Evolutionary conservation across 2,329 filamentous ascomycete genomes (phyloP).

Genomic region (Aspergillus piperis): DNA sequence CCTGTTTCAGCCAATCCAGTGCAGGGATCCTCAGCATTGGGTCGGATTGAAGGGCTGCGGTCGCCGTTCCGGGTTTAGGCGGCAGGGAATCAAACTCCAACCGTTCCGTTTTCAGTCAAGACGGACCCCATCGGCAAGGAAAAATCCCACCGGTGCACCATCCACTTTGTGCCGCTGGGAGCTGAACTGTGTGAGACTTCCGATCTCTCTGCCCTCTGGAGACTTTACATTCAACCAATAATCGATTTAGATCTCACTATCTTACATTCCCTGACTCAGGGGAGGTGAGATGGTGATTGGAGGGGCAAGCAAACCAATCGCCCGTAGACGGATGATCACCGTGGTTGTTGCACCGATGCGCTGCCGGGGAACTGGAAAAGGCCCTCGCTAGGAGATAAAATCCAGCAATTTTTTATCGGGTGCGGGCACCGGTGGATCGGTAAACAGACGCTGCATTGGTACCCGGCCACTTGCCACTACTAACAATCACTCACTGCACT

Average conservation of each 20-base stretch:
- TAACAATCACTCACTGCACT: no score
- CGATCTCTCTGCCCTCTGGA: neutral
- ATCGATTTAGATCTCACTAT: neutral
- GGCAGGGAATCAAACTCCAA: neutral
- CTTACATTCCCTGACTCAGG: neutral
- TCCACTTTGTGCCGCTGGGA: neutral
- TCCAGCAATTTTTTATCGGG: neutral
- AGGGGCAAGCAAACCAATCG: neutral
- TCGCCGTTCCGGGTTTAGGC: neutral
- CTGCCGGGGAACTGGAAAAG: neutral
- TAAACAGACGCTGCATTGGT: neutral
- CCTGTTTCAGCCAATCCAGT: neutral
- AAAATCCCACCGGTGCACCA: neutral
- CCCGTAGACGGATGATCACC: neutral
- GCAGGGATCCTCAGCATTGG: neutral
- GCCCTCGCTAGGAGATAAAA: neutral
- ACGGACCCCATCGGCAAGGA: neutral
- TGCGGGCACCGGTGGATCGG: neutral
- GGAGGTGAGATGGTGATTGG: neutral
- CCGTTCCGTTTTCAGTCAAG: neutral
- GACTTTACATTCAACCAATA: neutral
- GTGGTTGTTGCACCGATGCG: neutral
- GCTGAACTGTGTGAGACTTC: neutral
- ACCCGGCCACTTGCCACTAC: neutral
- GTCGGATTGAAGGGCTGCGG: neutral